Percentiles rank a stretch among this genome's conserved stretches.
phyloP scores from a whole-genome alignment of 805 yeast species.

The Blastobotrys americana region DNA sequence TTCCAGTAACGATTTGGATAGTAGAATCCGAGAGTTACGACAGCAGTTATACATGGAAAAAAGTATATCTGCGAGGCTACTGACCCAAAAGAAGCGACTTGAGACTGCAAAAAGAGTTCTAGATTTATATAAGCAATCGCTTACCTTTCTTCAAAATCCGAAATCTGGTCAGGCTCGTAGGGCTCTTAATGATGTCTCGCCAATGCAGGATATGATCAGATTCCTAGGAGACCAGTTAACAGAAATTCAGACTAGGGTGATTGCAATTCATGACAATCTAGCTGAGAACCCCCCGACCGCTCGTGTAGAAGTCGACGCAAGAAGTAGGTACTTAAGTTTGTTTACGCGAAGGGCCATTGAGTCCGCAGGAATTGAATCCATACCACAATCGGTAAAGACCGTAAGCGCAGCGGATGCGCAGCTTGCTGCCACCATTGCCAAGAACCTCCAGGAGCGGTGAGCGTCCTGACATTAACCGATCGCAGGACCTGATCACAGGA shows the following conservation, averaged over 20 bases:
- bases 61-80: not conserved
- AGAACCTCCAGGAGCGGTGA: not conserved
- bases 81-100: not conserved
- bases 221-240: slow-evolving; percentile 3
- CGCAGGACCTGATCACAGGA: too few relatives aligned
- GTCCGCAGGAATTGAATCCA: not conserved
- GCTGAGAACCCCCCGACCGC: not conserved
- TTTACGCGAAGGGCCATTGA: slow-evolving; percentile 6
- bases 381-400: not conserved
- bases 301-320: not conserved
- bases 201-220: slow-evolving; percentile 2
- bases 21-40: not conserved
- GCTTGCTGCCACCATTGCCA: not conserved
- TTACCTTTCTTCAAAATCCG: slow-evolving; percentile 1
- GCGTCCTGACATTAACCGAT: too few relatives aligned
- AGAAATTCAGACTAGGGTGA: not conserved
- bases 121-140: not conserved
- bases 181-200: slow-evolving; percentile 4
- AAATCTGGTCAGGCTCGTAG: not conserved
- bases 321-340: slow-evolving; percentile 1
- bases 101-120: not conserved
- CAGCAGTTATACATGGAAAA: slow-evolving; percentile 3
- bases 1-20: not conserved
- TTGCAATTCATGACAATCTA: not conserved
- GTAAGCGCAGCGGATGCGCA: not conserved